These are phyloP conservation scores for Penicillium sp. DNA, from an alignment of 2,329 filamentous ascomycete genomes.

Conservation along the genomic window DNA sequence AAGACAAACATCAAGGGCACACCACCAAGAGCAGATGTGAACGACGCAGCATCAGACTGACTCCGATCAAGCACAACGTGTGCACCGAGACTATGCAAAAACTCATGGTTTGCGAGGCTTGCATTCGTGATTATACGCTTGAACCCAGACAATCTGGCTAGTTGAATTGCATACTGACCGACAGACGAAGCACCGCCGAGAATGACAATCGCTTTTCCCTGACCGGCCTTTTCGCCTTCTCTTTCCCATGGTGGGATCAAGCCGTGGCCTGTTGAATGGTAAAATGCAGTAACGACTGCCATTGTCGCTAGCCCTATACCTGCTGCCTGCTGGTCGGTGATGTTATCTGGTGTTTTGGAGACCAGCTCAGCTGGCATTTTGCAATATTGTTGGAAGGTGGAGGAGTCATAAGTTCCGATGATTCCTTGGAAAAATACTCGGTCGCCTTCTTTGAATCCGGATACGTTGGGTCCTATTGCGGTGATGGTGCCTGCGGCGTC, in stretches of 20 bases:
- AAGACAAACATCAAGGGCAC: constrained; percentile 32
- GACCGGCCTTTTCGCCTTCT: neutral
- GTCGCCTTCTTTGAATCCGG: constrained; percentile 22
- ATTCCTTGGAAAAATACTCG: constrained; percentile 41
- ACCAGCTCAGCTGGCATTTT: constrained; percentile 37
- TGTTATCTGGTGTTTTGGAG: constrained; percentile 32
- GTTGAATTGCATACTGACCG: constrained; percentile 38
- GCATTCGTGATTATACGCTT: constrained; percentile 36
- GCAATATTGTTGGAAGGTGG: constrained; percentile 42
- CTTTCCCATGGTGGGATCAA: neutral
- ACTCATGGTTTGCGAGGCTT: constrained; percentile 26
- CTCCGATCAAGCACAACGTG: neutral
- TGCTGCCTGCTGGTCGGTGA: constrained; percentile 32
- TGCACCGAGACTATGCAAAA: neutral
- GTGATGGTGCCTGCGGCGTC: neutral
- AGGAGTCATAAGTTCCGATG: constrained; percentile 29
- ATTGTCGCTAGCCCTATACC: constrained; percentile 24
- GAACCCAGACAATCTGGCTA: constrained; percentile 37
- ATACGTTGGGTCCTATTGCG: constrained; percentile 22
- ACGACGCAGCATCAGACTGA: neutral
- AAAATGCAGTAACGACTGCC: neutral
- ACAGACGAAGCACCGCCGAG: constrained; percentile 40
- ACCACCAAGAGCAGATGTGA: constrained; percentile 21
- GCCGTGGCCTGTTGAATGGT: neutral
- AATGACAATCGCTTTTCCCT: constrained; percentile 17